A percentile compares a stretch with the other conserved stretches of the same genome.
Conservation (phyloP, 75 land plant genomes). For the Selaginella moellendorffii region DNA sequence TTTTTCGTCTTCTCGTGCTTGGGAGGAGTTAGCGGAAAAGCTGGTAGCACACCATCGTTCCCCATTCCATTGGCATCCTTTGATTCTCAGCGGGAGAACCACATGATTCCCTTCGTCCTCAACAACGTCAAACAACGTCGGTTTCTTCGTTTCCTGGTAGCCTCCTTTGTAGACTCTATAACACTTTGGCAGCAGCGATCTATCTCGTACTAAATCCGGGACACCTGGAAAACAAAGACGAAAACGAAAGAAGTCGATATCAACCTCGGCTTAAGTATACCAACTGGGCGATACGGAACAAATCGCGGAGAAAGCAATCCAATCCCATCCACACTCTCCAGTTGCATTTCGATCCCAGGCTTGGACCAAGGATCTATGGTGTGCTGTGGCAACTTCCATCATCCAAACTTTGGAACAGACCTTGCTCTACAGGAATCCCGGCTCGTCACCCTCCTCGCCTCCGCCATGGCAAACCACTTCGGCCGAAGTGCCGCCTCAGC, state of each 20-base stretch:
- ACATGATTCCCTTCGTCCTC: conserved; percentile 3
- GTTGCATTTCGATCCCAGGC: background rate
- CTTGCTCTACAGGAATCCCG: no score
- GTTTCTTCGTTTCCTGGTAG: background rate
- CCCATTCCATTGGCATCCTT: conserved; percentile 16
- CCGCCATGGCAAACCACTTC: no score
- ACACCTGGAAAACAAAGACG: conserved; percentile 6
- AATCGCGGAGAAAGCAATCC: background rate
- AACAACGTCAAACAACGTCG: background rate
- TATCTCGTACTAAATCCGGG: conserved; percentile 10
- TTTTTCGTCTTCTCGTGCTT: background rate
- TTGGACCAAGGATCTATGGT: background rate
- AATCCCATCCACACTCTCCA: background rate
- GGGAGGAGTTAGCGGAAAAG: background rate
- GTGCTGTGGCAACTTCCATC: background rate
- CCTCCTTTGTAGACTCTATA: background rate
- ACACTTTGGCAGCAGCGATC: conserved; percentile 8
- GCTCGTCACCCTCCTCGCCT: no score
- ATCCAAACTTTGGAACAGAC: background rate
- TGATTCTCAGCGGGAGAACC: conserved; percentile 10
- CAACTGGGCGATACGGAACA: background rate
- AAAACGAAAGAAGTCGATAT: no score
- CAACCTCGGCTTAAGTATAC: no score
- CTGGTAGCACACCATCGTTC: conserved; percentile 16
- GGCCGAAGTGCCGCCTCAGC: no score